Base-by-base conservation (phyloP, 768 basidiomycete genomes). In the Leccinum disarticulatum region DNA sequence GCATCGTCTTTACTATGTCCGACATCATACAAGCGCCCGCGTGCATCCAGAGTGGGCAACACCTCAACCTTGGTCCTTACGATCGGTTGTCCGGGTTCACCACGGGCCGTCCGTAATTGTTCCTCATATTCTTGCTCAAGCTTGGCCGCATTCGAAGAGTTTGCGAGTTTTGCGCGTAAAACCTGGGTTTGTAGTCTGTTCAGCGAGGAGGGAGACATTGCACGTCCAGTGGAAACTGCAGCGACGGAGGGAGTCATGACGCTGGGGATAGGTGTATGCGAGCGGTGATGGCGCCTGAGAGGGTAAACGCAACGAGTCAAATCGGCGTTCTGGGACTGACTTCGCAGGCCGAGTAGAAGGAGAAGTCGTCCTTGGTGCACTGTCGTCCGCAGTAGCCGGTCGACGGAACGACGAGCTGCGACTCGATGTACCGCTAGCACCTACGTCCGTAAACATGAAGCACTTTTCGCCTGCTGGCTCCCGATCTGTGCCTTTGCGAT, bases 151-250 rank as follows among this genome's bases (percentile, higher is more conserved):
- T 93, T 83, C 2, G 89, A 80, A n/a, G 85, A 81, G 33, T 83
- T 86, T 82, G 91, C 90, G 33, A 99, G 80, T 71, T 90, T 95
- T 4, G 97, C 95, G 36, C 93, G 87, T 9, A 99, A 77, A 2
- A 97, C 95, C 65, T 88, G 88, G 4, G 96, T 97, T 73, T 99
- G 96, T 2, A 99, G 75, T 68, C 87, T 90, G 73, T 99, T 98
- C 50, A 98, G 77, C 15, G 90, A 91, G 2, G 88, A 88, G 3
- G 88, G 87, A 0, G 90, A 90, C 57, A 91, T 68, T 1, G 81
- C 80, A 5, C 87, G 80, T 11, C 59, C 68, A 27, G 70, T 77
- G 9, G 76, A 66, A 56, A 66, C 60, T 13, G 67, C 60, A 25
- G 71, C 66, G 22, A 68, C 56, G 13, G 83, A 79, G 2, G 95